phyloP scores from a whole-genome alignment of 2,329 filamentous ascomycete species.

The Pseudogymnoascus sp. region DNA sequence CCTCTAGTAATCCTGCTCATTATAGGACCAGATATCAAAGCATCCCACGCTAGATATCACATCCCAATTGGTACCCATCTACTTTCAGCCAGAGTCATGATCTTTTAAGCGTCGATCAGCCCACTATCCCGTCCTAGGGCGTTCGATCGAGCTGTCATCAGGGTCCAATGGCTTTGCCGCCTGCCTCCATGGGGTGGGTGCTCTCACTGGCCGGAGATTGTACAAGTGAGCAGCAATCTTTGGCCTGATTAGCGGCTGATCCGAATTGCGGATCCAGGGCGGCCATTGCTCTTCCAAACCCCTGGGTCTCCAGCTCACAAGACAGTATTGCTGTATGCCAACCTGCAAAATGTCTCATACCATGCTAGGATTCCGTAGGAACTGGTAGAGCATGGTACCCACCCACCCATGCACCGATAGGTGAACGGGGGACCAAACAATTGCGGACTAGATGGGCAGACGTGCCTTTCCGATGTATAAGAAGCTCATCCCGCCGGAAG shows the following conservation, averaged over 20 bases:
- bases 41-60: background rate
- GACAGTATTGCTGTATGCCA: background rate
- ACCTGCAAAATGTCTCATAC: constrained; percentile 1
- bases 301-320: background rate
- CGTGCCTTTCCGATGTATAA: background rate
- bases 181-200: constrained; percentile 1
- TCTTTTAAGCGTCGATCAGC: background rate
- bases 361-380: background rate
- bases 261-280: background rate
- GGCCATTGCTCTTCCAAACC: background rate
- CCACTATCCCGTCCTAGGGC: background rate
- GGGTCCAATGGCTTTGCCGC: background rate
- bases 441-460: background rate
- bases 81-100: background rate
- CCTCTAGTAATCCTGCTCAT: background rate
- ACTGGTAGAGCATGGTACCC: background rate
- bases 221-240: background rate
- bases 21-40: background rate
- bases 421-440: background rate
- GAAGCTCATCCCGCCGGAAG: background rate
- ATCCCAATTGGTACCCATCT: background rate
- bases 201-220: background rate
- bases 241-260: background rate
- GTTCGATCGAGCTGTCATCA: background rate
- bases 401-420: background rate